Evolutionary conservation across 331 rosid genomes (phyloP), one percentile per base, ranked within the genome.

Genomic region (Malus hybrid): DNA sequence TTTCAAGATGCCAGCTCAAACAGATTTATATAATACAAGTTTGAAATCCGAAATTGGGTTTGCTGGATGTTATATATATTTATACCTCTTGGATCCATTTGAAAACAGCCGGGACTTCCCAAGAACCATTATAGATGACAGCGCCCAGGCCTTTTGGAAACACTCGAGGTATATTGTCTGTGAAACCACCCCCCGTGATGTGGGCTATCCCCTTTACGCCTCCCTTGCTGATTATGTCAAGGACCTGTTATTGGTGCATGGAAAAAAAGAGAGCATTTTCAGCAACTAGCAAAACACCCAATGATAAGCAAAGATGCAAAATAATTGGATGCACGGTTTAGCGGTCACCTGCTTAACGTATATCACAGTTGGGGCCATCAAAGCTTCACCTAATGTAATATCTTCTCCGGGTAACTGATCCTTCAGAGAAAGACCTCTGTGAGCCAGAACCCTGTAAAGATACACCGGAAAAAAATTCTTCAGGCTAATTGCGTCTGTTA

Each of bases 81-180:
- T 39, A 83, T 88, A 91, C 98, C 98, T 90, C 87, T 66, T 91
- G 94, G 82, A 93, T 85, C 98, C 98, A 91, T 74, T 87, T 85
- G 77, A 93, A 93, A 67, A 93, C 87, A 13, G 88, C 10, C 42
- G 81, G 96, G 57, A 90, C 80, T 34, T 88, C 88, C 98, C 98
- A 93, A 0, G 97, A 91, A 74, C 81, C 80, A 33, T 80, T 80
- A 71, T 82, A 77, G 66, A 93, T 83, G 65, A 73, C 48, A 77
- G 95, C 96, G n/a, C 98, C 97, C 8, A 87, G 90, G 78, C 95
- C 93, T 57, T 91, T 79, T 4, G 97, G 98, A 78, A 93, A 91
- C 31, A 93, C 89, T 57, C 96, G 85, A 19, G 98, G 97, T 65
- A 93, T 93, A 68, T 90, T 90, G 72, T 93, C 98, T 1, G 98